phyloP scores from a whole-genome alignment of 352 stramenopile species.

The Phytophthora crassamura region DNA sequence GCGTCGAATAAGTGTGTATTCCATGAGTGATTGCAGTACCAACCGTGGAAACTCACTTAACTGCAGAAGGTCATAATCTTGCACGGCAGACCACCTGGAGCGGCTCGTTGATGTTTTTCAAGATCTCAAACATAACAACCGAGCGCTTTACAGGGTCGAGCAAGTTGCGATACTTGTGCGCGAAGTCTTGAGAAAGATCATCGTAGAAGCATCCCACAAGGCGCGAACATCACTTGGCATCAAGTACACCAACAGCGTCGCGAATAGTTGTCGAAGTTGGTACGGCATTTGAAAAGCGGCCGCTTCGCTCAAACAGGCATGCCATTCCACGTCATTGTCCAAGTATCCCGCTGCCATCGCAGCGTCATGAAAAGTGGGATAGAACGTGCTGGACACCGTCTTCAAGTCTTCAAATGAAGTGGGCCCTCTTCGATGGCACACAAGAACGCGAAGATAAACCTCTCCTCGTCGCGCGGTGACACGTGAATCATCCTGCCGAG shows the following conservation, averaged over 20 bases:
- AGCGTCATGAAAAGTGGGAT: constrained; percentile 4
- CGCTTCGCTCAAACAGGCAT: constrained; percentile 26
- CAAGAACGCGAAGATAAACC: constrained; percentile 32
- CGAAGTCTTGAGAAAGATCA: constrained; percentile 24
- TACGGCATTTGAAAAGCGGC: constrained; percentile 26
- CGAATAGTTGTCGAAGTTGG: constrained; percentile 46
- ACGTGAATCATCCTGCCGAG: constrained; percentile 27
- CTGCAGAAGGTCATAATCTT: constrained; percentile 14
- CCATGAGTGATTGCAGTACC: not conserved
- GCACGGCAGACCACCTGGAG: constrained; percentile 8
- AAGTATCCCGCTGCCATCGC: not conserved
- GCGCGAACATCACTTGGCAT: constrained; percentile 5
- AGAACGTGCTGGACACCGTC: constrained; percentile 12
- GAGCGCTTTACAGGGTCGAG: not conserved
- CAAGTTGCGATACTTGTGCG: not conserved
- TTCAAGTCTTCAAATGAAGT: constrained; percentile 34
- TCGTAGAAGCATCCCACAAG: constrained; percentile 32
- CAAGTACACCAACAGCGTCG: constrained; percentile 34
- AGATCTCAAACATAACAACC: constrained; percentile 21
- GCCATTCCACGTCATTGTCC: constrained; percentile 29
- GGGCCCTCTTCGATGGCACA: constrained; percentile 22
- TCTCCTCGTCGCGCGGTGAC: constrained; percentile 17
- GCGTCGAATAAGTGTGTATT: constrained; percentile 15
- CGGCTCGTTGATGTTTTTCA: constrained; percentile 16
- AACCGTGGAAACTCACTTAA: constrained; percentile 12